A percentile compares a stretch with the other conserved stretches of the same genome.
These are phyloP conservation scores for Calonectria pauciramosa DNA, from an alignment of 2,329 filamentous ascomycete genomes.

Conservation along the genomic window DNA sequence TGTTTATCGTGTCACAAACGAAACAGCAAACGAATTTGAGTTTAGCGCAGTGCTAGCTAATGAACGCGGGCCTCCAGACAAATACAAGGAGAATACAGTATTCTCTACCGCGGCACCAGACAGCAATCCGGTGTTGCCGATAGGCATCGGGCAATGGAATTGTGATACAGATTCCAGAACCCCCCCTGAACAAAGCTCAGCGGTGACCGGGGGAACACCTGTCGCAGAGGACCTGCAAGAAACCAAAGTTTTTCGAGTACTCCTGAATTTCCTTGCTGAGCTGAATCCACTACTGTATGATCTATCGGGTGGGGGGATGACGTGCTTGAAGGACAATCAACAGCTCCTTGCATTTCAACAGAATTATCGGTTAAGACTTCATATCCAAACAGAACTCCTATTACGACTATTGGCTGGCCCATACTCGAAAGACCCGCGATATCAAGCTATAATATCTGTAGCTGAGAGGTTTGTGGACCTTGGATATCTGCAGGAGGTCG, in stretches of 20 bases:
- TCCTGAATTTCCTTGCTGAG: not conserved
- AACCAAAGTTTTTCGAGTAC: not conserved
- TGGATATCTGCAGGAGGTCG: not conserved
- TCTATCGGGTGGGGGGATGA: not conserved
- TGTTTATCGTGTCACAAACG: not conserved
- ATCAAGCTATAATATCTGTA: not conserved
- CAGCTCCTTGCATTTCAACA: not conserved
- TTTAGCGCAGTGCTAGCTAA: not conserved
- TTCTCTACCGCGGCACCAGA: not conserved
- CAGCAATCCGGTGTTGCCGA: not conserved
- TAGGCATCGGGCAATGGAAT: not conserved
- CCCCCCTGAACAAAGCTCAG: too few species aligned
- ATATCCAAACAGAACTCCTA: not conserved
- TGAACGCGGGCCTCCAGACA: not conserved
- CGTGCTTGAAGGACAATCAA: not conserved
- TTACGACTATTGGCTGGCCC: fast-evolving
- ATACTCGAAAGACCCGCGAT: not conserved
- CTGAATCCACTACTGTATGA: not conserved
- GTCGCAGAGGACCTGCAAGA: not conserved
- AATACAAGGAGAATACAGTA: not conserved
- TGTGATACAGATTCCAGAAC: too few species aligned
- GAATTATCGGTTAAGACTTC: not conserved
- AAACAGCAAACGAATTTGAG: not conserved
- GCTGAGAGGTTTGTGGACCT: slow-evolving; percentile 12
- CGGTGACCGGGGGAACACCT: not conserved